Conservation (phyloP, 768 basidiomycete species). For the Mycena kentingensis region DNA sequence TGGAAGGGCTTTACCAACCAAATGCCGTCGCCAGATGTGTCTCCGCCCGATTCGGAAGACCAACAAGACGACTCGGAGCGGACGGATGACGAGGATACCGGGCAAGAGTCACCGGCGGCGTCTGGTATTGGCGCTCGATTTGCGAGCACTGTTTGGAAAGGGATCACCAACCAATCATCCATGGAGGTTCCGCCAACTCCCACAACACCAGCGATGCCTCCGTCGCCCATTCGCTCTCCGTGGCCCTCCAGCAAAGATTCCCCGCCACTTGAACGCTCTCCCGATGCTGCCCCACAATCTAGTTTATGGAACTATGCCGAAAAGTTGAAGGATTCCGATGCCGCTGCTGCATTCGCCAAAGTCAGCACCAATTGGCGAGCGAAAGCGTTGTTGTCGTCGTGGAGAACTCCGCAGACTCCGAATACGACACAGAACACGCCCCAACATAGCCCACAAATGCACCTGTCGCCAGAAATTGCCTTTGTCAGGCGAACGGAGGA, state of each 20-base stretch:
- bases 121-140: conserved; percentile 53
- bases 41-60: conserved; percentile 37
- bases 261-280: conserved; percentile 16
- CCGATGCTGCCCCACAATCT: conserved; percentile 31
- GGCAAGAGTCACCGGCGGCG: conserved; percentile 33
- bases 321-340: conserved; percentile 72
- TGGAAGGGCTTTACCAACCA: conserved; percentile 72
- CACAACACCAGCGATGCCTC: conserved; percentile 34
- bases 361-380: conserved; percentile 77
- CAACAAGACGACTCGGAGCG: conserved; percentile 34
- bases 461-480: conserved; percentile 2
- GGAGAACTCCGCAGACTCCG: conserved; percentile 32
- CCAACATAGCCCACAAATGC: conserved; percentile 7
- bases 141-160: conserved; percentile 71
- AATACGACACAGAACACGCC: conserved; percentile 14
- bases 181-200: conserved; percentile 64
- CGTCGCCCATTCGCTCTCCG: conserved; percentile 30
- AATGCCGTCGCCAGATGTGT: conserved; percentile 39
- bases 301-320: conserved; percentile 72
- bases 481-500: conserved; percentile 10
- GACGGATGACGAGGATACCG: conserved; percentile 28
- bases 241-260: conserved; percentile 23
- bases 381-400: conserved; percentile 52
- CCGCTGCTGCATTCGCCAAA: conserved; percentile 70
- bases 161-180: conserved; percentile 72